These are phyloP conservation scores for Lindgomyces ingoldianus DNA, from an alignment of 495 filamentous ascomycete species.

Conservation along the genomic window DNA sequence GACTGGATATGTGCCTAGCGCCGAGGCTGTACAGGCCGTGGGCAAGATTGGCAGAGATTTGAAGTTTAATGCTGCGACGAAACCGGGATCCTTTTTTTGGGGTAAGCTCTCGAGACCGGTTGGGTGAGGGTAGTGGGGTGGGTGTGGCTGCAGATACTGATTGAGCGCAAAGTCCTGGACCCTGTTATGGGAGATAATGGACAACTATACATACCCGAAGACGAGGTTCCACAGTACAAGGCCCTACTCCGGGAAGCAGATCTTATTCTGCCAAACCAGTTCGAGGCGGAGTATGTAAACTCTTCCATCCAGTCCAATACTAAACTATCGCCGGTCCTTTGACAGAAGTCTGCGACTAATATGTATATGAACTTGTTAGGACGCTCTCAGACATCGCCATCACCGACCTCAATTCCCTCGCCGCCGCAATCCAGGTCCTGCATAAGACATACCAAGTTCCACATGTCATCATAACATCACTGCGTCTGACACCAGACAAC, in stretches of 20 bases:
- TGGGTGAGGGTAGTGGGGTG: no score
- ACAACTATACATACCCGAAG: constrained; percentile 81
- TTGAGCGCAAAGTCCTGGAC: constrained; percentile 68
- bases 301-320: no score
- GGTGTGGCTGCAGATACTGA: neutral
- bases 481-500: constrained; percentile 51
- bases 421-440: constrained; percentile 70
- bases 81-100: constrained; percentile 88
- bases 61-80: constrained; percentile 61
- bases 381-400: constrained; percentile 81
- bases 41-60: constrained; percentile 81
- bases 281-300: constrained; percentile 83
- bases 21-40: constrained; percentile 77
- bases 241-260: constrained; percentile 76
- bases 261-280: constrained; percentile 92
- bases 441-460: constrained; percentile 77
- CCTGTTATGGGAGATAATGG: constrained; percentile 98
- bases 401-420: constrained; percentile 68
- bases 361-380: constrained; percentile 51
- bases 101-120: constrained; percentile 48
- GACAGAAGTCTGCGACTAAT: no score
- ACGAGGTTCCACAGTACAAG: constrained; percentile 90
- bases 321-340: no score
- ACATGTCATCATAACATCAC: constrained; percentile 90
- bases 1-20: constrained; percentile 88